Percentiles rank a stretch among this genome's conserved stretches.
phyloP scores from a whole-genome alignment of 768 basidiomycete genomes.

The Serendipita sp. region DNA sequence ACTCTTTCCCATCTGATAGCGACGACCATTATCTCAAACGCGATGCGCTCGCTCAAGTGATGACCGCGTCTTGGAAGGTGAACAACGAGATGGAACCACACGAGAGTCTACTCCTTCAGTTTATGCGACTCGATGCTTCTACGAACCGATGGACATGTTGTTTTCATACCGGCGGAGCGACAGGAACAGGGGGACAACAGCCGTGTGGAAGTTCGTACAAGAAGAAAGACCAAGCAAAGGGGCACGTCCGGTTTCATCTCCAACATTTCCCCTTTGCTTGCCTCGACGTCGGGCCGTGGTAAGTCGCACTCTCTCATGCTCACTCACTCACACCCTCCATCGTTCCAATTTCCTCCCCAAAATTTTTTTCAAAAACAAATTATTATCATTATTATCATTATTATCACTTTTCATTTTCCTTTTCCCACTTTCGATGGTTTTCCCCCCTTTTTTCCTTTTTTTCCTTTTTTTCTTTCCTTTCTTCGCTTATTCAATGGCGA shows the following conservation, averaged over 20 bases:
- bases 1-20: not conserved
- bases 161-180: not conserved
- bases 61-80: not conserved
- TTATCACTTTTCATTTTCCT: too few species aligned
- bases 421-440: too few species aligned
- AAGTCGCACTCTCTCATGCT: not conserved
- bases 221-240: conserved; percentile 3
- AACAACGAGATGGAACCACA: not conserved
- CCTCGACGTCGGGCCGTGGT: not conserved
- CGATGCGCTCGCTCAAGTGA: not conserved
- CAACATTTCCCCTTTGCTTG: conserved; percentile 1
- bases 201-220: not conserved
- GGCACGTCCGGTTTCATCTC: not conserved
- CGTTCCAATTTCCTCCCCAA: too few species aligned
- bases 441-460: too few species aligned
- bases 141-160: not conserved
- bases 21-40: not conserved
- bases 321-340: too few species aligned
- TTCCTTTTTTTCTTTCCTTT: too few species aligned
- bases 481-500: too few species aligned
- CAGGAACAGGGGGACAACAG: too few species aligned
- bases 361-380: too few species aligned
- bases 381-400: too few species aligned
- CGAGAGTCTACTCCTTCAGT: not conserved
- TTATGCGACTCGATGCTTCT: not conserved